A percentile compares a stretch with the other conserved stretches of the same genome.
Conservation (phyloP, 2,329 filamentous ascomycete genomes). For the Aspergillus sp. region DNA sequence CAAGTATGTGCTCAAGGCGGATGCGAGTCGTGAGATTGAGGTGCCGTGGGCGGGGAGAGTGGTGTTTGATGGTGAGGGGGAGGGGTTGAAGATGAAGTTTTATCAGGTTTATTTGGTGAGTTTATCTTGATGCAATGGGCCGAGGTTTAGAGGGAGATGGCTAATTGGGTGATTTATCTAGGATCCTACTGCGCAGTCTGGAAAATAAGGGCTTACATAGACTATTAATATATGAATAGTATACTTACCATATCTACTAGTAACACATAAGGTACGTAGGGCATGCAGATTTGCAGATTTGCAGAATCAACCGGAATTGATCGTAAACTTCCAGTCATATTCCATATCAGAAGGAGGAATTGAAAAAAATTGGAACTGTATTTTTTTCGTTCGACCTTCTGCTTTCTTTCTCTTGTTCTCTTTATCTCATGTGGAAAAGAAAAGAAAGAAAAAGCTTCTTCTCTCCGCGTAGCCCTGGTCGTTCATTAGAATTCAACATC, state of each 20-base stretch:
- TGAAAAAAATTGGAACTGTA: background rate
- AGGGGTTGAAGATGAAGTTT: slow-evolving; percentile 30
- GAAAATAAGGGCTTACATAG: slow-evolving; percentile 21
- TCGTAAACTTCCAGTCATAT: background rate
- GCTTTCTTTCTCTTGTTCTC: too few species aligned
- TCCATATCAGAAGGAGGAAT: background rate
- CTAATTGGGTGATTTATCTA: slow-evolving; percentile 9
- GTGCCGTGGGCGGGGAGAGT: slow-evolving; percentile 34
- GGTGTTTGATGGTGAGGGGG: slow-evolving; percentile 24
- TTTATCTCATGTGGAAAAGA: slow-evolving; percentile 11
- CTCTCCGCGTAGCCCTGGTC: too few species aligned
- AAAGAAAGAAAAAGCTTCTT: background rate
- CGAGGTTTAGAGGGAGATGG: background rate
- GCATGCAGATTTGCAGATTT: too few species aligned
- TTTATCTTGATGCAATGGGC: background rate
- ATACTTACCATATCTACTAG: too few species aligned
- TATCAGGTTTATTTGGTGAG: slow-evolving; percentile 38
- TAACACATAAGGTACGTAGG: background rate
- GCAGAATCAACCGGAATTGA: too few species aligned
- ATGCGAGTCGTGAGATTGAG: slow-evolving; percentile 25
- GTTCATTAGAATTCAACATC: too few species aligned
- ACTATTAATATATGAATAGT: background rate
- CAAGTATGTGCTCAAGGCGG: slow-evolving; percentile 27
- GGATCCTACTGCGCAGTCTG: slow-evolving; percentile 30
- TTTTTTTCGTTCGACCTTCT: too few species aligned